These are phyloP conservation scores for Penicillium arizonense DNA, from an alignment of 495 filamentous ascomycete genomes.

Conservation along the genomic window DNA sequence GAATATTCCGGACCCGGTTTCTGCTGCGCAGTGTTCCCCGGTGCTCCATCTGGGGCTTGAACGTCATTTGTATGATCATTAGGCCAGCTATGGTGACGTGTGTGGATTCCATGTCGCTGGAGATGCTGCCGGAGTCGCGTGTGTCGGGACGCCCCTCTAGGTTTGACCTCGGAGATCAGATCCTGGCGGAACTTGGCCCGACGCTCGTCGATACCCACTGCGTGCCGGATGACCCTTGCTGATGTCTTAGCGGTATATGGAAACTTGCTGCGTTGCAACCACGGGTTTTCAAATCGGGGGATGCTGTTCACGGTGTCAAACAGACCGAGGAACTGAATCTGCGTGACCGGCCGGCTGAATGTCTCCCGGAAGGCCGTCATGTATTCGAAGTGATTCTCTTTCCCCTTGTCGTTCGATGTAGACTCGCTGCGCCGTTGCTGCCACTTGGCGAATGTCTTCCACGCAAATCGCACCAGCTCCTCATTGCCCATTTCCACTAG, in stretches of 20 bases:
- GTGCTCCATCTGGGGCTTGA: too few species aligned
- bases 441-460: conserved; percentile 77
- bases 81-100: not conserved
- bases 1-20: too few species aligned
- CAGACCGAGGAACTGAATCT: conserved; percentile 44
- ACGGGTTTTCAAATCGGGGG: conserved; percentile 67
- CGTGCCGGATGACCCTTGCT: conserved; percentile 39
- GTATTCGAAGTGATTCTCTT: conserved; percentile 59
- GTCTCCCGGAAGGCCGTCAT: conserved; percentile 72
- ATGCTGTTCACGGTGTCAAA: conserved; percentile 64
- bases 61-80: too few species aligned
- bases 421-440: conserved; percentile 52
- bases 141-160: too few species aligned
- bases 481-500: conserved; percentile 75
- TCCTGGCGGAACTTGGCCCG: conserved; percentile 42
- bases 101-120: not conserved
- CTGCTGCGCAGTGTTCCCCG: too few species aligned
- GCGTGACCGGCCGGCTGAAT: conserved; percentile 63
- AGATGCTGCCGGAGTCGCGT: too few species aligned
- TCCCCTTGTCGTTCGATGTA: conserved; percentile 46
- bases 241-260: conserved; percentile 13
- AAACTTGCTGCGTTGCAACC: conserved; percentile 14
- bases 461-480: conserved; percentile 76
- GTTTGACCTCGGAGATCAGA: conserved; percentile 6
- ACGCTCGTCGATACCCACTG: conserved; percentile 45